Evolutionary conservation across 31 red algal genomes (phyloP), one percentile per base, ranked within the genome.

Genomic region (Bonnemaisonia californica): DNA sequence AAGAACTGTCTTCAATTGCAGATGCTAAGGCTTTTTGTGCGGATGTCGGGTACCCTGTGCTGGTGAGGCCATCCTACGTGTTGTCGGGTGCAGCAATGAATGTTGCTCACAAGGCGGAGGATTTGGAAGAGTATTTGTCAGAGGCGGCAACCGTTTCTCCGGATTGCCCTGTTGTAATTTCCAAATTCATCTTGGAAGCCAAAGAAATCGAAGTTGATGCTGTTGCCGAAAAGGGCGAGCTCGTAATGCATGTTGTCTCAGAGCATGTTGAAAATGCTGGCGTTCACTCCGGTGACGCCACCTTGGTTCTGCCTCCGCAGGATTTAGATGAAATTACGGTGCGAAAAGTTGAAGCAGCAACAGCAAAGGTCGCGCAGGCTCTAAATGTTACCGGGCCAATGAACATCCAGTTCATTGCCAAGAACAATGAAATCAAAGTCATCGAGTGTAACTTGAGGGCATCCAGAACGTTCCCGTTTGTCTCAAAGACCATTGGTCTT

Each of bases 231-330:
- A 88, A 92, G 31, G 97, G 93, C 13, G 86, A 94, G 54, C 84
- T 99, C 1, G 80, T 99, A 7, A 94, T 96, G 90, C 91, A 95
- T 68, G 93, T 94, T 22, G 77, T 99, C 3, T 89, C 85, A 0
- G 97, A 99, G 76, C 97, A 99, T 79, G 87, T 99, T 48, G 97
- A 99, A 57, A 96, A 95, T 71, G 97, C 97, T n/a, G 97, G 97
- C 9, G 93, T 99, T 24, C 97, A 99, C 67, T 96, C 93, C 70
- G 97, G 97, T 39, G 97, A 99, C 70, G 93, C 93, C 13, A 96
- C 97, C 23, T 60, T 95, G 18, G 86, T 99, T 41, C 56, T 96
- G 26, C 97, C 97, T 22, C 89, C 97, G 2, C 88, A 92, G 74
- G 91, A 96, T 61, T 61, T 99, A 42, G 90, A 91, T 32, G 84